These are phyloP conservation scores for Fusarium sp. DNA, from an alignment of 2,329 filamentous ascomycete genomes.

Conservation along the genomic window DNA sequence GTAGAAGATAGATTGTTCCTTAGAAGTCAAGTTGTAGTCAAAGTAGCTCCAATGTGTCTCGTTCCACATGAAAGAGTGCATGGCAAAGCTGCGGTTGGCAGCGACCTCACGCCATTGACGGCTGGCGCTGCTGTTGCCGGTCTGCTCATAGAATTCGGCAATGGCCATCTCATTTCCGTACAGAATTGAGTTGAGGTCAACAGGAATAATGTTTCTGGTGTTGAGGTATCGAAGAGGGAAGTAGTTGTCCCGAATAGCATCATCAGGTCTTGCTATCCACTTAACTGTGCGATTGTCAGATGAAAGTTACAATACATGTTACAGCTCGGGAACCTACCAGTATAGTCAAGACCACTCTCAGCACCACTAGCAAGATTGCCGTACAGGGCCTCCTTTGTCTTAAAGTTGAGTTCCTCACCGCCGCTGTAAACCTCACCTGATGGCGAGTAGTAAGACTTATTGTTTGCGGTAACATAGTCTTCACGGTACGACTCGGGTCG, in stretches of 20 bases:
- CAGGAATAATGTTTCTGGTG: slow-evolving; percentile 67
- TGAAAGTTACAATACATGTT: fast-evolving
- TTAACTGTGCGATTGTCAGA: slow-evolving; percentile 53
- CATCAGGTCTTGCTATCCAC: slow-evolving; percentile 68
- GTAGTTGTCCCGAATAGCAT: slow-evolving; percentile 70
- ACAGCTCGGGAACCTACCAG: slow-evolving; percentile 6
- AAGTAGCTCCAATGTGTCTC: slow-evolving; percentile 72
- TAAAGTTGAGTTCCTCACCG: slow-evolving; percentile 62
- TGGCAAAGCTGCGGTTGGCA: slow-evolving; percentile 67
- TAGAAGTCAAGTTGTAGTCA: slow-evolving; percentile 75
- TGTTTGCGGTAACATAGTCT: slow-evolving; percentile 75
- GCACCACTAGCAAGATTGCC: slow-evolving; percentile 73
- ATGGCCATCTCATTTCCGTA: slow-evolving; percentile 75
- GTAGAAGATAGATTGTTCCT: slow-evolving; percentile 66
- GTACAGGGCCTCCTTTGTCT: slow-evolving; percentile 66
- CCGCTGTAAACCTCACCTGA: slow-evolving; percentile 71
- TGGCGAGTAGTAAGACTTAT: slow-evolving; percentile 70
- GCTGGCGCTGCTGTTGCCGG: slow-evolving; percentile 64
- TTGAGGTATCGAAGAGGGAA: slow-evolving; percentile 76
- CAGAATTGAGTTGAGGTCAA: slow-evolving; percentile 76
- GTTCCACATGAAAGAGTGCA: slow-evolving; percentile 75
- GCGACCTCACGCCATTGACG: slow-evolving; percentile 64
- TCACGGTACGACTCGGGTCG: slow-evolving; percentile 76
- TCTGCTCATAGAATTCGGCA: slow-evolving; percentile 63
- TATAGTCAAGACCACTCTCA: slow-evolving; percentile 76